Evolutionary conservation across 23 red algal genomes (phyloP), one percentile per base, ranked within the genome.

Genomic region (Chondrus crispus): DNA sequence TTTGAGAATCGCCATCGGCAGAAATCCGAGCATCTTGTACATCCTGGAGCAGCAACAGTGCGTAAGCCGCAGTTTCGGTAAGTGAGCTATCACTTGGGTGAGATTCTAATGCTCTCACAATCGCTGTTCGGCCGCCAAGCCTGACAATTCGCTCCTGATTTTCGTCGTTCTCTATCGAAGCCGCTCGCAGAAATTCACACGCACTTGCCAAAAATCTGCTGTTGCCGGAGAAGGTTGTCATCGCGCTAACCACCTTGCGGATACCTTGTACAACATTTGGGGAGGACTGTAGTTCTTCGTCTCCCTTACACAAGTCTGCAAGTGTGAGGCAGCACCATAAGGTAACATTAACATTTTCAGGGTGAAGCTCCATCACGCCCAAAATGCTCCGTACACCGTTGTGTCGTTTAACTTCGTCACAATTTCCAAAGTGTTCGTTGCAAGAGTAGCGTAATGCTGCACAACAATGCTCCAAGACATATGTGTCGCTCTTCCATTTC

Each of bases 341-440:
- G 3, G 77, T 83, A 14, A 92, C 77, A 38, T 92, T 83, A 32
- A 83, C 75, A 92, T 92, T 92, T 43, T 92, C 74, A 2, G 88
- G 88, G 82, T 92, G 74, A 4, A 81, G 42, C 39, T 92, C 75
- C 88, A 92, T 82, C 2, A 92, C 75, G 3, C 88, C 88, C 32
- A 82, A 76, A 16, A 92, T 82, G 64, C 75, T 92, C 8, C 88
- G 88, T 30, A 92, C 77, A 37, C 88, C 88, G 46, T 92, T 92
- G 60, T 92, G 74, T 62, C 46, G 69, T 32, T 92, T 92, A 53
- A 92, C 88, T 51, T 92, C 88, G 43, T 92, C 88, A 73, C 88
- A 83, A 43, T 92, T 92, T 2, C 88, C 88, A 69, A 82, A 81
- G 47, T 92, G 88, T 46, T 92, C 88, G 52, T 83, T 83, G 35